These are phyloP conservation scores for Boeremia lycopersici DNA, from an alignment of 2,329 filamentous ascomycete genomes.

Conservation along the genomic window DNA sequence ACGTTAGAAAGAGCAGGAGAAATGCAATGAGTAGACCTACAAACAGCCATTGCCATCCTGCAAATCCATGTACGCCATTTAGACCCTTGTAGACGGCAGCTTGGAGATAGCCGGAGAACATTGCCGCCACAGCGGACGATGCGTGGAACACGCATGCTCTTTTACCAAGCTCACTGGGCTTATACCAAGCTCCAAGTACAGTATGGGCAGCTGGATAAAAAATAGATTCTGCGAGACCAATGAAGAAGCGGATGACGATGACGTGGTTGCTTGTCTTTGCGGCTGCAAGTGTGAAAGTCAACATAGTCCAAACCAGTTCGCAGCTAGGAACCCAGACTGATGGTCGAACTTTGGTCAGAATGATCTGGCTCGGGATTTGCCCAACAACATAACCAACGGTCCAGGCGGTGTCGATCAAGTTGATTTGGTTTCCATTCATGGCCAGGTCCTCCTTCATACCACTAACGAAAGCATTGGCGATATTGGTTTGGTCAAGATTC, in stretches of 20 bases:
- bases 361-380: slow-evolving; percentile 29
- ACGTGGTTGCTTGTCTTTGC: slow-evolving; percentile 31
- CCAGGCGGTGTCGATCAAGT: slow-evolving; percentile 27
- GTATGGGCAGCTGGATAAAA: slow-evolving; percentile 31
- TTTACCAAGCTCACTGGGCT: slow-evolving; percentile 30
- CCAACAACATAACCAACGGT: slow-evolving; percentile 30
- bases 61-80: slow-evolving; percentile 23
- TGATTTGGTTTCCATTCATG: slow-evolving; percentile 33
- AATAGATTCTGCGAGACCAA: slow-evolving; percentile 26
- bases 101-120: slow-evolving; percentile 33
- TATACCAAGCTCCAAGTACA: slow-evolving; percentile 33
- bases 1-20: background rate
- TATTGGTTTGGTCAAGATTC: slow-evolving; percentile 35
- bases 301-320: slow-evolving; percentile 28
- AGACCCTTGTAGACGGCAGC: slow-evolving; percentile 27
- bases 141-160: slow-evolving; percentile 33
- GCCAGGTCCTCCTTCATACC: slow-evolving; percentile 36
- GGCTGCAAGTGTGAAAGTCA: slow-evolving; percentile 29
- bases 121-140: slow-evolving; percentile 25
- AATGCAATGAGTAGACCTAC: slow-evolving; percentile 1
- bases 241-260: slow-evolving; percentile 30
- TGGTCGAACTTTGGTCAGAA: slow-evolving; percentile 29
- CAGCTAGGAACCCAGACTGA: slow-evolving; percentile 30
- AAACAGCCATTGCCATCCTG: slow-evolving; percentile 34
- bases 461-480: slow-evolving; percentile 33